Base-by-base conservation (phyloP, 1,284 basidiomycete genomes). In the Erythrobasidium hasegawianum region DNA sequence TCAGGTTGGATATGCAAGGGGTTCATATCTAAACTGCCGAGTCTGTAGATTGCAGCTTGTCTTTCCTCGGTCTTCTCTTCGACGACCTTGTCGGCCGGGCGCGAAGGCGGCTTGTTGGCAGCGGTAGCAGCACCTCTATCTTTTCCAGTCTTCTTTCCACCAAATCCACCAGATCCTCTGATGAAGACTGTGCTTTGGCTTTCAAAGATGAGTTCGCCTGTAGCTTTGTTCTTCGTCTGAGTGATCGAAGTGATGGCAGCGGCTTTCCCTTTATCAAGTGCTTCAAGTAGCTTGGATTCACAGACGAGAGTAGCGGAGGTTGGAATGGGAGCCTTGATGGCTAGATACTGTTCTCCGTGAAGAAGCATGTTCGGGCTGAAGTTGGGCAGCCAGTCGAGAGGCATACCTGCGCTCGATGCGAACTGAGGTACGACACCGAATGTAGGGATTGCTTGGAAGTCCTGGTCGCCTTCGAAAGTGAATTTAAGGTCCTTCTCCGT, bases 391-490 rank as follows among this genome's bases (percentile, higher is more conserved):
- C 87, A 95, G 79, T 90, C 91, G 50, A 93, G 80, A 16, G 86
- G 76, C 5, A 89, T 26, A 26, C 82, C 80, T 1, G 82, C 81
- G 72, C 83, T 86, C 1, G 89, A 85, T 41, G 80, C 76, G 77
- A 97, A 93, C 76, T 93, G 92, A n/a, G 95, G 94, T 68, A 98
- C 84, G 53, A 98, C 94, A 65, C 92, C 95, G 75, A 96, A 98
- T 0, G 94, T 97, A 1, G 92, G 94, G 45, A 98, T 79, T 0
- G 88, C 86, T 67, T 84, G 78, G 79, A 99, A 99, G 27, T 87
- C 82, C 58, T 94, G 90, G 75, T 90, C 83, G 64, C 87, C 86
- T 80, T 98, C 96, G 75, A 86, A 99, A 2, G 87, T 86, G 86
- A 91, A 94, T 72, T 92, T 84, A 24, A 97, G 83, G 70, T 99